Evolutionary conservation across 306 rosid species (phyloP), one percentile per base, ranked within the genome.

Genomic region (Arachis stenosperma): DNA sequence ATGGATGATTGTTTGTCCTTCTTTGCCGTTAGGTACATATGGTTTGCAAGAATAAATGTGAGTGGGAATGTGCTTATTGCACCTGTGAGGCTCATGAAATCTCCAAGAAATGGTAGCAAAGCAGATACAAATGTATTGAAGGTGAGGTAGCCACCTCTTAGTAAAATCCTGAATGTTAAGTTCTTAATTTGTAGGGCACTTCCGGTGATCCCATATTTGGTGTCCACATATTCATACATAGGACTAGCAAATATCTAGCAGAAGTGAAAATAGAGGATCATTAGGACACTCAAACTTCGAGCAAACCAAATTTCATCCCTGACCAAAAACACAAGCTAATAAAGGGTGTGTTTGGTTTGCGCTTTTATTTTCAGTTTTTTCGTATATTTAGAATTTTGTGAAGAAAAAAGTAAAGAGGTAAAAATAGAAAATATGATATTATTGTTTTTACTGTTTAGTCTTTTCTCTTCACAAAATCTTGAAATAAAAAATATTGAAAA

Each of bases 11-110:
- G 77, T 50, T 80, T 88, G 82, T 69, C 72, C 84, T 81, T 86
- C 91, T 85, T 89, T 47, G 99, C 97, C 83, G 62, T 82, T 6
- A 89, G 62, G 78, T 88, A 91, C 99, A 94, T 91, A 58, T 94
- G 99, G 61, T 94, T 91, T 71, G 97, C 99, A 6, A 94, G 96
- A 73, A 91, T 94, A 76, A 94, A 91, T 2, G 99, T 91, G 5
- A 94, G 92, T 5, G 99, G 99, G 74, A 91, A 94, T 43, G 93
- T 88, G 85, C 97, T 94, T 62, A 91, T 84, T 2, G 99, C 97
- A 30, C 99, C 97, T 0, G 99, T 94, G 44, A 94, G 97, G 76
- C 96, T 94, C 96, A 91, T 91, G 86, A 94, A 94, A 58, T 91
- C 99, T 83, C 99, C 99, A 0, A 94, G 95, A 88, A 94, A 94